These are phyloP conservation scores for Globisporangium cystogenes DNA, from an alignment of 352 stramenopile species.

Conservation along the genomic window DNA sequence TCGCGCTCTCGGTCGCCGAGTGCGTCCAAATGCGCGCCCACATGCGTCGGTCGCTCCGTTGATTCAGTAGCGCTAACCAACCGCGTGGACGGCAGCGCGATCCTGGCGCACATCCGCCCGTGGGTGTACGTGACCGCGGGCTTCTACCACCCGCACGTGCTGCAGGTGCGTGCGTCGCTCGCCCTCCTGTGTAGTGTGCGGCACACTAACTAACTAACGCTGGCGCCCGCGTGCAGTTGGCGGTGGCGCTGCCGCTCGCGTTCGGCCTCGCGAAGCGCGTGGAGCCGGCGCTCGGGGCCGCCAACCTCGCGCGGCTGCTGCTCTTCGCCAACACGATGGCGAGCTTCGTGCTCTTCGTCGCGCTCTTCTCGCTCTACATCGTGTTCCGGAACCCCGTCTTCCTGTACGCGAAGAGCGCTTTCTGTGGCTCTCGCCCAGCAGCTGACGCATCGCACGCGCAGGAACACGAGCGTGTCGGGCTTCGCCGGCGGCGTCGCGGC, in stretches of 20 bases:
- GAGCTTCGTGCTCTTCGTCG: constrained; percentile 68
- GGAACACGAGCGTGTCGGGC: constrained; percentile 63
- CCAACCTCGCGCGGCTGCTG: constrained; percentile 61
- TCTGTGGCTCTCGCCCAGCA: neutral
- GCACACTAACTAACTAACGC: neutral
- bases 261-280: constrained; percentile 75
- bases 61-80: neutral
- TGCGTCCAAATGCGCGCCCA: too few relatives aligned
- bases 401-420: constrained; percentile 34
- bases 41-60: too few relatives aligned
- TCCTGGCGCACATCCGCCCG: constrained; percentile 78
- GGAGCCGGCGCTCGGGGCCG: constrained; percentile 58
- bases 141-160: constrained; percentile 79
- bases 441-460: constrained; percentile 9
- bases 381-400: constrained; percentile 74
- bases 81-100: constrained; percentile 34
- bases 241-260: constrained; percentile 53
- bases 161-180: constrained; percentile 34
- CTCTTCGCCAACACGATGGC: constrained; percentile 70
- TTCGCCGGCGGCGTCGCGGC: constrained; percentile 76
- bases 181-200: neutral
- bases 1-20: constrained; percentile 78
- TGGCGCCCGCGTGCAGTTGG: constrained; percentile 26
- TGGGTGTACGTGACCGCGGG: constrained; percentile 84
- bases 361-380: constrained; percentile 81